These are phyloP conservation scores for Paecilomyces sp. DNA, from an alignment of 2,329 filamentous ascomycete genomes.

Conservation along the genomic window DNA sequence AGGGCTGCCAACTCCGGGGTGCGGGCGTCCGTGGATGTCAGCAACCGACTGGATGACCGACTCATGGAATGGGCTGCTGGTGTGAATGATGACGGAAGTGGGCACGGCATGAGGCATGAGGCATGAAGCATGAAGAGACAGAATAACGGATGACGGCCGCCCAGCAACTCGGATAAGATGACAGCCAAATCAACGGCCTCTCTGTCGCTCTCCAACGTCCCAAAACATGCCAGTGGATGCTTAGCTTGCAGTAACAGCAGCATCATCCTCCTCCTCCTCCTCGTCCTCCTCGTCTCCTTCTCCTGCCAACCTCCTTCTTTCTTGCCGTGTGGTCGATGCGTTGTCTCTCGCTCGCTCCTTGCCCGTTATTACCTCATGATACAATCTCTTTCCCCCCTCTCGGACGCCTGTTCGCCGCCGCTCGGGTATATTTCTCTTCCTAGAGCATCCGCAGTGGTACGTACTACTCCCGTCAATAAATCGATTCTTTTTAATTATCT, in stretches of 20 bases:
- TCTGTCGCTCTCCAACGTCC: neutral
- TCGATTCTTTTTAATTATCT: neutral
- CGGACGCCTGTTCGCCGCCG: too few species aligned
- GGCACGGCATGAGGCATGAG: neutral
- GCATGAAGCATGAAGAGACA: neutral
- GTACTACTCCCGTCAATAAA: neutral
- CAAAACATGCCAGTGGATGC: neutral
- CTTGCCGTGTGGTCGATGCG: neutral
- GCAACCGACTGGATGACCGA: too few species aligned
- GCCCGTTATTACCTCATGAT: too few species aligned
- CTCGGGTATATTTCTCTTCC: neutral
- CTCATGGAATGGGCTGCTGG: neutral
- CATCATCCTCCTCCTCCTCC: neutral
- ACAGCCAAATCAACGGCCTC: neutral
- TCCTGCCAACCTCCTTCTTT: neutral
- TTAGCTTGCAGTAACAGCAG: neutral
- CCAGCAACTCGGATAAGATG: neutral
- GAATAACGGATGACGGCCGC: neutral
- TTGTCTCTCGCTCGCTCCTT: neutral
- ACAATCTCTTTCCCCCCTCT: too few species aligned
- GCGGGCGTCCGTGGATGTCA: neutral
- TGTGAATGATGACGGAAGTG: neutral
- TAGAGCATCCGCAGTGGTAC: neutral
- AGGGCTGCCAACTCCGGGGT: neutral
- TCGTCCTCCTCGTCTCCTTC: neutral